These are phyloP conservation scores for Neurospora crassa DNA, from an alignment of 2,329 filamentous ascomycete genomes.

Conservation along the genomic window DNA sequence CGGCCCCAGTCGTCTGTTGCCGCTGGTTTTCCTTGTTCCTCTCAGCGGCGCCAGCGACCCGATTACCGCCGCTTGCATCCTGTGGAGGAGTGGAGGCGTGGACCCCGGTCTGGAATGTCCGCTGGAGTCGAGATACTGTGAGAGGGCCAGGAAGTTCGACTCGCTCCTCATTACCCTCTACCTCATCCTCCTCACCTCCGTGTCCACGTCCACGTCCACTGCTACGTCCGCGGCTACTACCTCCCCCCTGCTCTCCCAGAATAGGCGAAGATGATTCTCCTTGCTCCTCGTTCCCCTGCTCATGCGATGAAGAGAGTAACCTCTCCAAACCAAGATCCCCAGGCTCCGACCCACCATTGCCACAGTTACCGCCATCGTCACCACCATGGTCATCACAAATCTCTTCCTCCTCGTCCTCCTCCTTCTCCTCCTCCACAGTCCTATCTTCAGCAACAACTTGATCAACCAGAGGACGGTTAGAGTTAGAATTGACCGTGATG, in stretches of 20 bases:
- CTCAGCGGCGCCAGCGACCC: not conserved
- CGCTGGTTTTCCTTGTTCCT: not conserved
- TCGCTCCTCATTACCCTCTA: not conserved
- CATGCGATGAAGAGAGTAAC: not conserved
- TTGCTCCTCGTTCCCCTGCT: not conserved
- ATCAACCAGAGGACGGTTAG: not conserved
- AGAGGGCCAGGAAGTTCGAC: not conserved
- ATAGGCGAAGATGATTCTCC: not conserved
- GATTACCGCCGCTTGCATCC: not conserved
- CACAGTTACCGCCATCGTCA: not conserved
- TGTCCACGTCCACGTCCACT: not conserved
- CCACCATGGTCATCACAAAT: not conserved
- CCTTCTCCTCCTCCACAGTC: not conserved
- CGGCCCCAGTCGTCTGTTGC: not conserved
- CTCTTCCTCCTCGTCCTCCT: not conserved
- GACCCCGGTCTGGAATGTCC: not conserved
- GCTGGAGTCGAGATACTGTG: not conserved
- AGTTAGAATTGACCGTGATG: not conserved
- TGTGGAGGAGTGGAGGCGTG: not conserved
- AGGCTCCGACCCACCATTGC: not conserved
- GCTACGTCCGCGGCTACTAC: not conserved
- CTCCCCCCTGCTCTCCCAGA: not conserved
- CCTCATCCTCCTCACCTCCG: not conserved
- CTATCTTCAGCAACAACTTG: not conserved
- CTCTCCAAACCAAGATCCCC: not conserved